A percentile compares a stretch with the other conserved stretches of the same genome.
These are phyloP conservation scores for Chytriomyces confervae DNA, from an alignment of 192 early-diverging fungal genomes.

Conservation along the genomic window DNA sequence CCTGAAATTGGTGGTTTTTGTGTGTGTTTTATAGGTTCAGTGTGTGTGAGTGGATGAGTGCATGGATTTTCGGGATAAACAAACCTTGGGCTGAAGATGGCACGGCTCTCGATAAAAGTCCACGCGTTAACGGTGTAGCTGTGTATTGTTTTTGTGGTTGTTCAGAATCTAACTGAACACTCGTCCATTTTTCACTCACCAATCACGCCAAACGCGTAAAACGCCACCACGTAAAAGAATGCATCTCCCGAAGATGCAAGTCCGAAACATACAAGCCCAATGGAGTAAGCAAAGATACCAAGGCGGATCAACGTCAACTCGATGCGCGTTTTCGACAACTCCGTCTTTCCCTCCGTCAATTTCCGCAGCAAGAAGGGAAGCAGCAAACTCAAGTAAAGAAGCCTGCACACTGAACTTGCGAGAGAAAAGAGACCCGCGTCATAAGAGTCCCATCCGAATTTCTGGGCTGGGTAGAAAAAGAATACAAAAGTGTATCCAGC, in stretches of 20 bases:
- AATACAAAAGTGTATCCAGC: slow-evolving; percentile 38
- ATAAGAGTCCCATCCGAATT: slow-evolving; percentile 17
- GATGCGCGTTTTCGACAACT: slow-evolving; percentile 21
- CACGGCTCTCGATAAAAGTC: slow-evolving; percentile 41
- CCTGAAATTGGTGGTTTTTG: slow-evolving; percentile 13
- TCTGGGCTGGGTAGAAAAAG: slow-evolving; percentile 46
- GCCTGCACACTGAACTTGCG: slow-evolving; percentile 28
- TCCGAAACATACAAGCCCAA: slow-evolving; percentile 28
- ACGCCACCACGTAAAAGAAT: slow-evolving; percentile 33
- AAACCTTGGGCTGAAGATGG: slow-evolving; percentile 36
- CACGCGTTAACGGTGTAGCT: slow-evolving; percentile 44
- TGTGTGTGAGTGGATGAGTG: no score
- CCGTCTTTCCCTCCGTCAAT: slow-evolving; percentile 12
- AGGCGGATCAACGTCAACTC: slow-evolving; percentile 31
- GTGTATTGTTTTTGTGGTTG: slow-evolving; percentile 36
- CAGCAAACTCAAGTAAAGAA: slow-evolving; percentile 46
- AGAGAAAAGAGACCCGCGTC: slow-evolving; percentile 43
- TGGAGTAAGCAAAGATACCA: slow-evolving; percentile 29
- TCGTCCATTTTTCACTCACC: not conserved
- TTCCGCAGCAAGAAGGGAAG: slow-evolving; percentile 14
- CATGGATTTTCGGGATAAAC: no score
- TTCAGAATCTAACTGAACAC: slow-evolving; percentile 9
- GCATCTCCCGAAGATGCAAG: slow-evolving; percentile 38
- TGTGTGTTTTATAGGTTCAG: no score
- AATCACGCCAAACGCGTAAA: slow-evolving; percentile 16